phyloP scores from a whole-genome alignment of 1,139 yeast species.

The Diutina ranongensis region DNA sequence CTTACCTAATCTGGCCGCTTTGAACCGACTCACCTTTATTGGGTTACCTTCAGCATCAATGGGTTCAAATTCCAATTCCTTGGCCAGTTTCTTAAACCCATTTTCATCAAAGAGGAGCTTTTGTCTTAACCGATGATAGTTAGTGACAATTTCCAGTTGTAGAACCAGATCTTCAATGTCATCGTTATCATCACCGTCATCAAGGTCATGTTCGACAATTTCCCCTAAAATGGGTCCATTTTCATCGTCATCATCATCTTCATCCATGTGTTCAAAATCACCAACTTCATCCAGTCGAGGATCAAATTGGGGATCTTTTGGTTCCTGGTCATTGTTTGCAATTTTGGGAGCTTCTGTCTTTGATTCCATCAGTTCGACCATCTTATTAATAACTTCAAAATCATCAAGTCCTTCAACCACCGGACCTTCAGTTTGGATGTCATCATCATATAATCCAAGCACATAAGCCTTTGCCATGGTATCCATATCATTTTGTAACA shows the following conservation, averaged over 20 bases:
- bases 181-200: slow-evolving; percentile 8
- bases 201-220: background rate
- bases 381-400: slow-evolving; percentile 39
- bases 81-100: slow-evolving; percentile 24
- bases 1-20: slow-evolving; percentile 19
- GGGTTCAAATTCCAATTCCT: slow-evolving; percentile 55
- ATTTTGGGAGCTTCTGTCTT: background rate
- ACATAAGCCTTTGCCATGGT: slow-evolving; percentile 51
- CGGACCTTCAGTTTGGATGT: slow-evolving; percentile 40
- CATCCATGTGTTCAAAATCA: background rate
- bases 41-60: slow-evolving; percentile 59
- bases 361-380: slow-evolving; percentile 24
- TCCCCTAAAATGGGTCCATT: background rate
- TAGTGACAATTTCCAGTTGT: slow-evolving; percentile 14
- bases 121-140: slow-evolving; percentile 49
- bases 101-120: slow-evolving; percentile 30
- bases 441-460: slow-evolving; percentile 26
- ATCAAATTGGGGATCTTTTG: background rate
- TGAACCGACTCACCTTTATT: slow-evolving; percentile 53
- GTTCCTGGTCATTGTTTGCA: background rate
- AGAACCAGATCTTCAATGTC: slow-evolving; percentile 13
- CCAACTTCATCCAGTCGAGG: slow-evolving; percentile 5
- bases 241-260: background rate
- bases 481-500: slow-evolving; percentile 46
- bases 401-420: slow-evolving; percentile 45